phyloP scores from a whole-genome alignment of 768 basidiomycete genomes.

The Myochromella boudieri region DNA sequence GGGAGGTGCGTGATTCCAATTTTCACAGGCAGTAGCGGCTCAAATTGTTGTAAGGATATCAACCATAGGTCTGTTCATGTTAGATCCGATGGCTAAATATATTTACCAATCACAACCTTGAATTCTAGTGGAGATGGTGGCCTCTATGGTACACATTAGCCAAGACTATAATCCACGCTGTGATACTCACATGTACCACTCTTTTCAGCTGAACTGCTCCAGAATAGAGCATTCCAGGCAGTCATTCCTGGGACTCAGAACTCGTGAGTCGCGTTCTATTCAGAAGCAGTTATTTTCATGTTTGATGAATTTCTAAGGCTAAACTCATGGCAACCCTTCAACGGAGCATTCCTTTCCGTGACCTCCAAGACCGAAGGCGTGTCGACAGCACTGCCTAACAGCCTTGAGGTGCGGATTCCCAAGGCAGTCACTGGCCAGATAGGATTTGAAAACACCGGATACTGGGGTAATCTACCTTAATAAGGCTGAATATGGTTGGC shows the following conservation, averaged over 20 bases:
- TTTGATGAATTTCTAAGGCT: slow-evolving; percentile 33
- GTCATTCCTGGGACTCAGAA: slow-evolving; percentile 56
- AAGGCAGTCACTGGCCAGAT: slow-evolving; percentile 34
- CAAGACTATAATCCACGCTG: too few relatives aligned
- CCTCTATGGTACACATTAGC: slow-evolving; percentile 60
- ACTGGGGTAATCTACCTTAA: slow-evolving; percentile 51
- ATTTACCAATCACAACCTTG: too few relatives aligned
- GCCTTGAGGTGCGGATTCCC: slow-evolving; percentile 50
- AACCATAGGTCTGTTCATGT: slow-evolving; percentile 26
- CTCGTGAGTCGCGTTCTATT: too few relatives aligned
- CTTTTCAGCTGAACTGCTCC: slow-evolving; percentile 43
- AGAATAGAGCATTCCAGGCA: slow-evolving; percentile 69
- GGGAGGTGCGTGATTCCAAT: slow-evolving; percentile 28
- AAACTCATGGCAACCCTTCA: slow-evolving; percentile 46
- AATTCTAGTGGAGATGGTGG: slow-evolving; percentile 73
- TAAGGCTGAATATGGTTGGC: too few relatives aligned
- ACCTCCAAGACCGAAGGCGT: slow-evolving; percentile 45
- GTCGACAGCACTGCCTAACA: slow-evolving; percentile 61
- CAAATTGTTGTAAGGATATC: too few relatives aligned
- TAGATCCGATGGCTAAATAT: too few relatives aligned
- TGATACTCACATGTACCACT: background rate
- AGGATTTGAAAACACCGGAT: slow-evolving; percentile 61
- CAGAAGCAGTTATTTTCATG: slow-evolving; percentile 2
- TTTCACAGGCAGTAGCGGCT: too few relatives aligned
- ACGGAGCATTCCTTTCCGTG: slow-evolving; percentile 48